Evolutionary conservation across 2,329 filamentous ascomycete genomes (phyloP), one percentile per base, ranked within the genome.

Genomic region (Botrytis byssoidea): DNA sequence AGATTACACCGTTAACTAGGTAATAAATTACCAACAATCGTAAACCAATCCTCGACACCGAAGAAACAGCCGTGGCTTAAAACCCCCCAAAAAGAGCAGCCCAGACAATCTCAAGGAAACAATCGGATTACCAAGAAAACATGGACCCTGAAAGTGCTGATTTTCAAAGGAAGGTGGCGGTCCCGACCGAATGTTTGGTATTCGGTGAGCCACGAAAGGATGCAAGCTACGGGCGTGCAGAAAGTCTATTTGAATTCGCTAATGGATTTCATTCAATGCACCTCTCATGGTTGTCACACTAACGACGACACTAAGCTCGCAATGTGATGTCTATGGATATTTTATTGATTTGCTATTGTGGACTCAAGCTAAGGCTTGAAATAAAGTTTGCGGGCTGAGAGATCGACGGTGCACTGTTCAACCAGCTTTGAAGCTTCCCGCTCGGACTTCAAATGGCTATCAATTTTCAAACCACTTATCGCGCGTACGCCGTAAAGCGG

Each of bases 361-460:
- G 51, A 14, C 42, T 48, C 10, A 20, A 37, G 22, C 22, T 51
- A 67, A 7, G 12, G 10, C 22, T 66, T 66, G 29, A n/a, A 51
- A 67, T 51, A 67, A 51, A 67, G 44, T 67, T 67, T 32, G 44
- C 12, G 32, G 37, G 32, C 46, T 51, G 44, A 67, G 37, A 55
- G 65, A 68, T 68, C 48, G 48, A 57, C 22, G 46, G 65, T 48
- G 65, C 65, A 55, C 48, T 55, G 46, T 68, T 42, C 65, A 68
- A 68, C 48, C 25, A 55, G 22, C 25, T 55, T 55, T 37, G 25
- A 51, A 18, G 37, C 12, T 37, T 42, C 18, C 48, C 65, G 65
- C 65, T 55, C 65, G 46, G 65, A 55, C 65, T 29, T 55, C 48
- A 40, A 68, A 40, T 25, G 32, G 32, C 25, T 14, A 29, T 22